Conservation (phyloP, 2,329 filamentous ascomycete genomes). For the Nemania sp. region DNA sequence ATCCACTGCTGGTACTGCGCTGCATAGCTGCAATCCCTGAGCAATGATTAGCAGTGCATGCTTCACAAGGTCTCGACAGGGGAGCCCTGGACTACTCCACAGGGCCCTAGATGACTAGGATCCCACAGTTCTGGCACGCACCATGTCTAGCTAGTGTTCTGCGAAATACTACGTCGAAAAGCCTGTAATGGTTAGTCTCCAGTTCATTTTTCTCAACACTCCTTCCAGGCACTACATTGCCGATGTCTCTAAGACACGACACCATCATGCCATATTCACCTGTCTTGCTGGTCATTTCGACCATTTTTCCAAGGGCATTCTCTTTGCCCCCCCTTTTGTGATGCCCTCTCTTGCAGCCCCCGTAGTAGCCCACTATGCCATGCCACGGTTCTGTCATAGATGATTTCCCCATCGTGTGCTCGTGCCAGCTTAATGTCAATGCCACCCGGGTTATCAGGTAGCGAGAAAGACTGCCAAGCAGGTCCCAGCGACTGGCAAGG, state of each 20-base stretch:
- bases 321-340: conserved; percentile 36
- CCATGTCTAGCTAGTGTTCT: conserved; percentile 32
- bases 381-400: conserved; percentile 39
- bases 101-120: conserved; percentile 45
- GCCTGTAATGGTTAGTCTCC: conserved; percentile 34
- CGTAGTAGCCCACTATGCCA: conserved; percentile 29
- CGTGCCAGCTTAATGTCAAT: conserved; percentile 50
- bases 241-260: conserved; percentile 38
- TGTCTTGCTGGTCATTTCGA: conserved; percentile 37
- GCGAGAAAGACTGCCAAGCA: conserved; percentile 50
- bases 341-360: conserved; percentile 27
- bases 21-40: conserved; percentile 47
- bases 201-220: conserved; percentile 28
- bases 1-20: conserved; percentile 31
- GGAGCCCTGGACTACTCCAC: conserved; percentile 48
- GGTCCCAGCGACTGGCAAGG: conserved; percentile 46
- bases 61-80: conserved; percentile 47
- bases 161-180: conserved; percentile 20
- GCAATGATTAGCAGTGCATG: conserved; percentile 50
- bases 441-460: conserved; percentile 42
- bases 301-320: conserved; percentile 31
- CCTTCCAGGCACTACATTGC: conserved; percentile 31
- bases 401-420: conserved; percentile 46
- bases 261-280: conserved; percentile 37
- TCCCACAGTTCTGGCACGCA: conserved; percentile 50